These are phyloP conservation scores for Clarireedia sp. DNA, from an alignment of 2,329 filamentous ascomycete species.

Conservation along the genomic window DNA sequence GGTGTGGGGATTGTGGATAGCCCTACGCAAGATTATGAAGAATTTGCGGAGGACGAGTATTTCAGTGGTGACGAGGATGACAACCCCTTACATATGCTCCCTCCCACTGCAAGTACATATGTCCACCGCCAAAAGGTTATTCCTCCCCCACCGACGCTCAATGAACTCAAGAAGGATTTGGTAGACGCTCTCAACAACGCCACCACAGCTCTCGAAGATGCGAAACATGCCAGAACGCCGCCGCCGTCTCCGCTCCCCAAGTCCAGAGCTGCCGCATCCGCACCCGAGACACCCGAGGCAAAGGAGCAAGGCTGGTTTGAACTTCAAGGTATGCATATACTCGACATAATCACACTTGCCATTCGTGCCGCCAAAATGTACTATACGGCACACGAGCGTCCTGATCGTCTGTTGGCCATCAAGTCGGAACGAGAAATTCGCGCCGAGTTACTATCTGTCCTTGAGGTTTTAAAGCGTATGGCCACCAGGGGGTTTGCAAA, in stretches of 20 bases:
- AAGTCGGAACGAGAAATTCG: slow-evolving; percentile 81
- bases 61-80: slow-evolving; percentile 47
- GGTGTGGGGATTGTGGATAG: slow-evolving; percentile 31
- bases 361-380: slow-evolving; percentile 94
- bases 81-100: slow-evolving; percentile 68
- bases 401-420: slow-evolving; percentile 76
- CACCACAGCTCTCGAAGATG: slow-evolving; percentile 56
- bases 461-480: slow-evolving; percentile 89
- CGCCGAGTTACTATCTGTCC: slow-evolving; percentile 72
- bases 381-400: slow-evolving; percentile 86
- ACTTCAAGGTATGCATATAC: slow-evolving; percentile 81
- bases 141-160: slow-evolving; percentile 74
- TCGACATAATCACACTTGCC: slow-evolving; percentile 90
- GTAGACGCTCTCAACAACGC: slow-evolving; percentile 62
- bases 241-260: slow-evolving; percentile 18
- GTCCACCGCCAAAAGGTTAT: slow-evolving; percentile 75
- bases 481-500: slow-evolving; percentile 78
- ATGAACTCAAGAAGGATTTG: slow-evolving; percentile 65
- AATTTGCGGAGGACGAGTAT: slow-evolving; percentile 42
- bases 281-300: slow-evolving; percentile 23
- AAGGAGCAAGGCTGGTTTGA: slow-evolving; percentile 63
- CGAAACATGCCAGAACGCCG: slow-evolving; percentile 31
- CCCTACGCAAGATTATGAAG: slow-evolving; percentile 35
- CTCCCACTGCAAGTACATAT: slow-evolving; percentile 96
- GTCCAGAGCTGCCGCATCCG: slow-evolving; percentile 10